These are phyloP conservation scores for Leccinellum albellum DNA, from an alignment of 768 basidiomycete genomes.

Conservation along the genomic window DNA sequence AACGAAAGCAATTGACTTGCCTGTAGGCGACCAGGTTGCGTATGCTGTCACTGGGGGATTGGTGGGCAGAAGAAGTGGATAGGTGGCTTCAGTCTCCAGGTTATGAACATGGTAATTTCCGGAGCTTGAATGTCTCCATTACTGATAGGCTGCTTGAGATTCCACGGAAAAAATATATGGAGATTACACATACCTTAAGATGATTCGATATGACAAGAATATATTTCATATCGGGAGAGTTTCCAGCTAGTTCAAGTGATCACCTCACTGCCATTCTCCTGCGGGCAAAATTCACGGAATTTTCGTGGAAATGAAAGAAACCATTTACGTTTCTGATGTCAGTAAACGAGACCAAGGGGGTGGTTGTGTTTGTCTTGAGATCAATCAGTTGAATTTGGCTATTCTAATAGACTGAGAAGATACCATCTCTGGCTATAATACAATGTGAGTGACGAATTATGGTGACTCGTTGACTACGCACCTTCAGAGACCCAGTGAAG, in stretches of 20 bases:
- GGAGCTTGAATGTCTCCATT: constrained; percentile 92
- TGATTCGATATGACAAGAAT: constrained; percentile 76
- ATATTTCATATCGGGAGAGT: constrained; percentile 88
- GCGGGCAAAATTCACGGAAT: constrained; percentile 2
- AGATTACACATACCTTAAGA: constrained; percentile 51
- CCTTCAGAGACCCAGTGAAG: constrained; percentile 94
- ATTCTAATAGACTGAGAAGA: constrained; percentile 64
- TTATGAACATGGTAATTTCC: constrained; percentile 94
- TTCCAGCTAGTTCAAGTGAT: constrained; percentile 64
- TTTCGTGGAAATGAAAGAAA: not conserved
- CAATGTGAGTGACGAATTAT: constrained; percentile 3
- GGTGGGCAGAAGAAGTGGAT: constrained; percentile 65
- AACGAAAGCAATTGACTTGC: constrained; percentile 84
- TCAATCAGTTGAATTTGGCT: constrained; percentile 77
- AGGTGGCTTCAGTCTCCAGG: constrained; percentile 62
- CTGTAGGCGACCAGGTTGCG: constrained; percentile 83
- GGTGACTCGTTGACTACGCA: constrained; percentile 30
- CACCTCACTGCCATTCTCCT: constrained; percentile 56
- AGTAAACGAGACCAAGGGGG: constrained; percentile 48
- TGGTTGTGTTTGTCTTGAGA: constrained; percentile 69
- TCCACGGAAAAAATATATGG: not conserved
- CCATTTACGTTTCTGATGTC: constrained; percentile 64
- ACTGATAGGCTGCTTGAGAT: constrained; percentile 42
- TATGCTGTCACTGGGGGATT: constrained; percentile 73
- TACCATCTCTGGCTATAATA: constrained; percentile 85